These are phyloP conservation scores for Cyclotella atomus DNA, from an alignment of 108 stramenopile genomes.

Conservation along the genomic window DNA sequence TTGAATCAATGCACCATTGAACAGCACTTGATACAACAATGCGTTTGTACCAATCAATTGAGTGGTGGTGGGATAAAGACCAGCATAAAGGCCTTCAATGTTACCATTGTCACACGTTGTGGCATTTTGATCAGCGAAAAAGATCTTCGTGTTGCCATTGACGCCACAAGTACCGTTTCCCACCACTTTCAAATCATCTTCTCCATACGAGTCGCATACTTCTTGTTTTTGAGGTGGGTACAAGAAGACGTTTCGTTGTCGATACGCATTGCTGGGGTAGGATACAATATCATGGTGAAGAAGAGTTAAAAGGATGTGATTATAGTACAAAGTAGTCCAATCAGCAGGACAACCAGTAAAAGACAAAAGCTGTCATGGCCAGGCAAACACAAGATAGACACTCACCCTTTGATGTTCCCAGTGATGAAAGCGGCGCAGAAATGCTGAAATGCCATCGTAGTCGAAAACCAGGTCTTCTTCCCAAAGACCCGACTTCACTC, in stretches of 20 bases:
- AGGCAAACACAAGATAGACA: background rate
- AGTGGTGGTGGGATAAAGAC: slow-evolving; percentile 23
- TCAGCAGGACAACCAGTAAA: background rate
- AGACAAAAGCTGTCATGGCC: no score
- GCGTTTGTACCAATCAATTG: slow-evolving; percentile 49
- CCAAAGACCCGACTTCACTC: no score
- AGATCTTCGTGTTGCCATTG: slow-evolving; percentile 48
- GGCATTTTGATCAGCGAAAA: slow-evolving; percentile 48
- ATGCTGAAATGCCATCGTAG: no score
- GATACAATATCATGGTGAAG: slow-evolving; percentile 8
- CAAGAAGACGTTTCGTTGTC: slow-evolving; percentile 54
- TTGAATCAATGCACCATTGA: slow-evolving; percentile 19
- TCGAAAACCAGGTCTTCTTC: no score
- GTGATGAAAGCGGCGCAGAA: no score
- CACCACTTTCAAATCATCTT: slow-evolving; percentile 8
- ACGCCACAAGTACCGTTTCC: slow-evolving; percentile 45
- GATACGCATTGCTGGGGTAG: slow-evolving; percentile 39
- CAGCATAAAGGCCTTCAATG: slow-evolving; percentile 24
- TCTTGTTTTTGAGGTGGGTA: slow-evolving; percentile 32
- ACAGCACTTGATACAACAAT: slow-evolving; percentile 50
- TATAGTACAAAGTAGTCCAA: background rate
- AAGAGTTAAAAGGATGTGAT: background rate
- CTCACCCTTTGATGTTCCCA: slow-evolving; percentile 33
- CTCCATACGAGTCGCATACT: slow-evolving; percentile 7
- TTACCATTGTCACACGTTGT: slow-evolving; percentile 27